Evolutionary conservation across 208 protist genomes (phyloP), one percentile per base, ranked within the genome.

Genomic region (Strigomonas culicis): DNA sequence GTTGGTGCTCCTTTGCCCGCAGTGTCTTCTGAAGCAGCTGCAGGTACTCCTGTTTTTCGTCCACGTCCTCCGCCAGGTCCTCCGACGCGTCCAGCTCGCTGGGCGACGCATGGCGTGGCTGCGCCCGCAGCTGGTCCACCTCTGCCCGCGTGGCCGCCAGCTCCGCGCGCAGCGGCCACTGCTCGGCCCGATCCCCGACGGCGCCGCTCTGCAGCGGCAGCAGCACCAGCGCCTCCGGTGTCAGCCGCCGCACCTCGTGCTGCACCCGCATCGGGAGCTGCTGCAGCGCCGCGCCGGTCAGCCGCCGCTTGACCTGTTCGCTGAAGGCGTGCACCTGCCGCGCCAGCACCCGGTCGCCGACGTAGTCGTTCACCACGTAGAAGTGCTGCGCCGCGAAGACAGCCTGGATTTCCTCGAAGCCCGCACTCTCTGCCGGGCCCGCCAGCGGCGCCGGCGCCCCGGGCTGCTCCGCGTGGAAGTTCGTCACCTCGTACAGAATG

Each of bases 311-410:
- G 39, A 80, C 72, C 32, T 63, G 62, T 52, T 64, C 75, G 17
- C 52, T 56, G 17, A 28, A 46, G 10, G 32, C 1, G 21, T 63
- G 53, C 49, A 93, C 58, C 7, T 27, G 32, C 22, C 53, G 2
- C 31, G 88, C 84, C 19, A 92, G 66, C 11, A 51, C 1, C 10
- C 51, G 41, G 62, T 94, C 82, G 56, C 88, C 72, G 39, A 77
- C 69, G 68, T 77, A 92, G 68, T 94, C 88, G 47, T 94, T 91
- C 24, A 89, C 3, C 31, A 92, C 84, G 25, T 36, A 25, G 27
- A 89, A 76, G 11, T 81, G 80, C 43, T 84, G 63, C 0, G 78
- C 75, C 1, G 77, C 72, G 65, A 94, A 94, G 17, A 86, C 60
- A 0, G 80, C 71, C 2, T 70, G 69, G 3, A 94, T 63, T 63